A percentile compares a stretch with the other conserved stretches of the same genome.
Conservation (phyloP, 768 basidiomycete genomes). For the Mycena chlorophos region DNA sequence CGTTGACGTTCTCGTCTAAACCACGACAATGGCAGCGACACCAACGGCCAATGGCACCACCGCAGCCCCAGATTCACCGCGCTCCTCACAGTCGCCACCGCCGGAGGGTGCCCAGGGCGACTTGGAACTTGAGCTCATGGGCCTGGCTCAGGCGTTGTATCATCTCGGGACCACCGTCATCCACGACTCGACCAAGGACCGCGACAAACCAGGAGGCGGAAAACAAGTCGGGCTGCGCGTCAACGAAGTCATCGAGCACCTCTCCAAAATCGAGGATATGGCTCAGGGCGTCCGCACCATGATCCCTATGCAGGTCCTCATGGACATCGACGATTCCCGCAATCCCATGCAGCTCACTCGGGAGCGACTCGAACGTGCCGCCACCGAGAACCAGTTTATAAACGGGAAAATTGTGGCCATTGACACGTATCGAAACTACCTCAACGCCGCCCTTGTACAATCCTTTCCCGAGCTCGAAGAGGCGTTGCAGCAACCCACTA, state of each 20-base stretch:
- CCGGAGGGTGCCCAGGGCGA: slow-evolving; percentile 72
- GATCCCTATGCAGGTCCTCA: slow-evolving; percentile 74
- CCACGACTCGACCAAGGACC: slow-evolving; percentile 79
- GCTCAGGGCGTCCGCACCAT: slow-evolving; percentile 58
- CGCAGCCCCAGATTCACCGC: slow-evolving; percentile 63
- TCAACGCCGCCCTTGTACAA: slow-evolving; percentile 70
- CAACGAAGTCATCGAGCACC: slow-evolving; percentile 73
- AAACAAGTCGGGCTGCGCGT: slow-evolving; percentile 80
- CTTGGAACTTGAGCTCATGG: slow-evolving; percentile 72
- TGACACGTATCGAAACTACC: slow-evolving; percentile 67
- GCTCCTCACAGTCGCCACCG: slow-evolving; percentile 71
- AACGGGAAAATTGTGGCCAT: slow-evolving; percentile 84
- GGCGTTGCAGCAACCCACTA: slow-evolving; percentile 23
- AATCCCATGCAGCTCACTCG: slow-evolving; percentile 83
- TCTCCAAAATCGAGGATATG: slow-evolving; percentile 68
- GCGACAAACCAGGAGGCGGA: slow-evolving; percentile 64
- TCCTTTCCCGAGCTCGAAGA: slow-evolving; percentile 68
- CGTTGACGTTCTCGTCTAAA: background rate
- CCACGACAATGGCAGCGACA: too few relatives aligned
- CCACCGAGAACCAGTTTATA: slow-evolving; percentile 90
- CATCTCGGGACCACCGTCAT: slow-evolving; percentile 83
- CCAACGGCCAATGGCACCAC: background rate
- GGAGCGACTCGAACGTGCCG: slow-evolving; percentile 77
- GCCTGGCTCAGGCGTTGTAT: slow-evolving; percentile 75
- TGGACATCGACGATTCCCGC: slow-evolving; percentile 75